Percentiles rank a stretch among this genome's conserved stretches.
These are phyloP conservation scores for Pichia exigua DNA, from an alignment of 805 yeast species.

Conservation along the genomic window DNA sequence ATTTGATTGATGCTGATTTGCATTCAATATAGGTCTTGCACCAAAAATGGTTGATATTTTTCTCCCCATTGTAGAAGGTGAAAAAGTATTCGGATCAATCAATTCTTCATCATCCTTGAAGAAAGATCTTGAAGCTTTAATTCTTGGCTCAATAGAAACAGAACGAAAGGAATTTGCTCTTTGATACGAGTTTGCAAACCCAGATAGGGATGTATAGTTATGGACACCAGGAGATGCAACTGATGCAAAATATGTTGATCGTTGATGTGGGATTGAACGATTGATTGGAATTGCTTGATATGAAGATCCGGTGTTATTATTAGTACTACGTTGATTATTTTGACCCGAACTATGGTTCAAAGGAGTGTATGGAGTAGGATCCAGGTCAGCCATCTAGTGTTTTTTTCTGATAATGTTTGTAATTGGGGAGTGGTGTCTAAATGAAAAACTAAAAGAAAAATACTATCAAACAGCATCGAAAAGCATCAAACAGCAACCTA, in stretches of 20 bases:
- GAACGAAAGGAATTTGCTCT: slow-evolving; percentile 69
- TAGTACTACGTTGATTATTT: background rate
- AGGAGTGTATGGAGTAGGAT: slow-evolving; percentile 3
- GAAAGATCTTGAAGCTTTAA: slow-evolving; percentile 56
- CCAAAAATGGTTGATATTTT: slow-evolving; percentile 48
- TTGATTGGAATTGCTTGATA: slow-evolving; percentile 8
- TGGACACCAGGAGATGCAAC: slow-evolving; percentile 5
- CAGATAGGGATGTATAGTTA: slow-evolving; percentile 43
- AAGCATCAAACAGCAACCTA: background rate
- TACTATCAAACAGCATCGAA: too few relatives aligned
- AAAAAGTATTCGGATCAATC: slow-evolving; percentile 60
- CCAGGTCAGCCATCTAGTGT: slow-evolving; percentile 5
- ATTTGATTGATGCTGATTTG: background rate
- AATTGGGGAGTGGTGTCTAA: background rate
- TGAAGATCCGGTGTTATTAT: background rate
- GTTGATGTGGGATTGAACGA: background rate
- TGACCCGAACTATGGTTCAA: background rate
- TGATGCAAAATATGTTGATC: slow-evolving; percentile 4
- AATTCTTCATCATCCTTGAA: slow-evolving; percentile 57
- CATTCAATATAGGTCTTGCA: slow-evolving; percentile 8
- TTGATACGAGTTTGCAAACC: slow-evolving; percentile 71
- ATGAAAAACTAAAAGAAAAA: too few relatives aligned
- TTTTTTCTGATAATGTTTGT: background rate
- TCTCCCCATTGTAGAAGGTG: slow-evolving; percentile 58
- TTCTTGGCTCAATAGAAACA: slow-evolving; percentile 43